Evolutionary conservation across 2,329 filamentous ascomycete species (phyloP), one percentile per base, ranked within the genome.

Genomic region (Podosphaera leucotricha): DNA sequence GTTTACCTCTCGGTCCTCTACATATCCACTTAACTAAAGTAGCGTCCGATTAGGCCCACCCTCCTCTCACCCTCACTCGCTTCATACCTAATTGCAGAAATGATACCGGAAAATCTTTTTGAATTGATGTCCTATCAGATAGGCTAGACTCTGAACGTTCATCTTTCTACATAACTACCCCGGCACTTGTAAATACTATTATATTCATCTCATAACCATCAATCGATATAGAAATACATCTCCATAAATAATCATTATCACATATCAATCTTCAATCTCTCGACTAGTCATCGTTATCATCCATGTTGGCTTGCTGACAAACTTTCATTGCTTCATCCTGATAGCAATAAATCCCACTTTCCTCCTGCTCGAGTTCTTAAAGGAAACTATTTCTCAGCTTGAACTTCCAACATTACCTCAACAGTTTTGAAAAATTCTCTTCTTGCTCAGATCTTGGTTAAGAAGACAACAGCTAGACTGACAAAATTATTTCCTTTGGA

Each of bases 1-100:
- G 41, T 43, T 43, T 43, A 19, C 41, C 41, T 28, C 41, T 22
- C 41, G 41, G 41, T 35, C 41, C 41, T 43, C 39, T 19, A 43
- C 19, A 26, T 43, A 33, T 33, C 28, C 26, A 18, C 26, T 21
- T 33, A 7, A 33, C 41, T 43, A 43, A 43, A 43, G 28, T 43
- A 43, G 41, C 20, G 28, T 22, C 41, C 26, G 41, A 33, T 43
- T 21, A 33, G 41, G 26, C 41, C 41, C 41, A 43, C 41, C 11
- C 28, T 33, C 7, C 18, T 22, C 37, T 22, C 37, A 19, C 37
- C 7, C 37, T 16, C 28, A n/a, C 40, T 26, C 24, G 11, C 40
- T 26, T 19, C 28, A 22, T 22, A 10, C 16, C 41, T 43, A 8
- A n/a, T 20, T 19, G 28, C 35, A 28, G 28, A 28, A 43, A 43